Evolutionary conservation across 441 rosid species (phyloP), one percentile per base, ranked within the genome.

Genomic region (Pelargonium myrrhifolium): DNA sequence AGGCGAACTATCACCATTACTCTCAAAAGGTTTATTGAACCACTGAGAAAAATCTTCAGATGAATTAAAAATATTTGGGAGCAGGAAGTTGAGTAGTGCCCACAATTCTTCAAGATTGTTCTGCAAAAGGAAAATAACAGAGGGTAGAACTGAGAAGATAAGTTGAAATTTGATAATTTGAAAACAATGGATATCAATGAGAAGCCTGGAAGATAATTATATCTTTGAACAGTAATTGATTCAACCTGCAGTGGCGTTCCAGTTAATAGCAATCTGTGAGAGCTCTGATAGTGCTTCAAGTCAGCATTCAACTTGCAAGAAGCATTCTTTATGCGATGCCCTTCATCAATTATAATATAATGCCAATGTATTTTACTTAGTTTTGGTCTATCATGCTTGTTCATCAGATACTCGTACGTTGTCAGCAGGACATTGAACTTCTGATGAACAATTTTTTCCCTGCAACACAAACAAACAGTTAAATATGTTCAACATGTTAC

Each of bases 291-390:
- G 80, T 88, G 92, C 84, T 88, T 92, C 82, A 92, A 77, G 26
- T 92, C 98, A 24, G 98, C 96, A 84, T 92, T 92, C 82, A 90
- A 81, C 82, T 92, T 92, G 85, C 98, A 92, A 68, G 98, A 92
- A 69, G 98, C 98, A 86, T 92, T 92, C 80, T 92, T 92, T 61
- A 92, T 92, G 72, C 98, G 93, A 78, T 92, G 98, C 49, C 98
- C 97, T 84, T 92, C 98, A 78, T 92, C 98, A 78, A 92, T 92
- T 77, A 92, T 87, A 69, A 92, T 84, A 76, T 92, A 92, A 73
- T 85, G 98, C 98, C 98, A 92, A 64, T 87, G 89, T 75, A 92
- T 65, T 73, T 92, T 90, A 78, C 97, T 86, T 68, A 90, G 77
- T 74, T 92, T 92, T 67, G 98, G 96, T 74, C 98, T 87, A 78